Evolutionary conservation across 768 basidiomycete species (phyloP).

Genomic region (Suillus brevipes): DNA sequence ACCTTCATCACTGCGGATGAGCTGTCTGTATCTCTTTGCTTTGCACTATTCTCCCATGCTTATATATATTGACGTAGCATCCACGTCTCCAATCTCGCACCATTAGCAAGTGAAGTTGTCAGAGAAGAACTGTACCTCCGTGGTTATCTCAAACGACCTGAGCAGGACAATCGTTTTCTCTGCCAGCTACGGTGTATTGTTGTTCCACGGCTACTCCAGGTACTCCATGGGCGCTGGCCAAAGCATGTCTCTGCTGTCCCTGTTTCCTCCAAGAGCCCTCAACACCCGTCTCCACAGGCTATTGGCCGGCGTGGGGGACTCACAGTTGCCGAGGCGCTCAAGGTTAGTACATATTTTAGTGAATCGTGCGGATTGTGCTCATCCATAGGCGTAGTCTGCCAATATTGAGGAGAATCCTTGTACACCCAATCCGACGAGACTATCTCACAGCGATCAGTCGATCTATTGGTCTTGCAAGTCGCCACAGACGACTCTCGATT

Average conservation of each 20-base stretch:
- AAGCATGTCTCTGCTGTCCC: neutral
- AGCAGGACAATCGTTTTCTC: neutral
- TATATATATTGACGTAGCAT: slow-evolving; percentile 14
- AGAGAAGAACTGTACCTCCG: slow-evolving; percentile 29
- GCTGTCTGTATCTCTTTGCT: neutral
- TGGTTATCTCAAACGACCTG: slow-evolving; percentile 27
- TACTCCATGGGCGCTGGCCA: neutral
- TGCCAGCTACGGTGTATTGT: neutral
- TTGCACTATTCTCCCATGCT: neutral
- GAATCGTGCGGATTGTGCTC: neutral
- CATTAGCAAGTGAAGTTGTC: slow-evolving; percentile 29
- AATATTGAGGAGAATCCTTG: neutral
- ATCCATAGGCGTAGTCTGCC: neutral
- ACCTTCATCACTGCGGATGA: neutral
- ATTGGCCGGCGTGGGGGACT: slow-evolving; percentile 24
- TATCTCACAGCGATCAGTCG: slow-evolving; percentile 8
- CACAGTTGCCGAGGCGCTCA: slow-evolving; percentile 16
- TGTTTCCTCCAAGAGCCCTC: slow-evolving; percentile 3
- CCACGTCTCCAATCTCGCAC: slow-evolving; percentile 15
- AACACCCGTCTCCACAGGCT: slow-evolving; percentile 14
- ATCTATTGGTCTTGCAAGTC: slow-evolving; percentile 16
- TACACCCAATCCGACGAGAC: neutral
- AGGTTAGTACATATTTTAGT: neutral
- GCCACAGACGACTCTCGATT: slow-evolving; percentile 1
- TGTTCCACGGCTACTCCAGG: slow-evolving; percentile 1